Conservation (phyloP, 1,139 yeast genomes). For the Blastobotrys capitulatus region DNA sequence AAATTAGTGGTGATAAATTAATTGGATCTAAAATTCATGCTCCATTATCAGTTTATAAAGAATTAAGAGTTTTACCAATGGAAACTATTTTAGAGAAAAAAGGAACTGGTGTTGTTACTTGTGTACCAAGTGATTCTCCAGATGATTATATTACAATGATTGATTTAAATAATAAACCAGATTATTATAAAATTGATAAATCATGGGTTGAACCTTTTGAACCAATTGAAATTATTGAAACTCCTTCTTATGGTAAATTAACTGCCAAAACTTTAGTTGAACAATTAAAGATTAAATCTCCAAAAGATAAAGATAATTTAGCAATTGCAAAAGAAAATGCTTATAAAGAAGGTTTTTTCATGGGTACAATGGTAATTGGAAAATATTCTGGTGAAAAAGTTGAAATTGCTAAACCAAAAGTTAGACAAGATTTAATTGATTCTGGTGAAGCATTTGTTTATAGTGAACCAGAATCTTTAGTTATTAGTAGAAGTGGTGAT, state of each 20-base stretch:
- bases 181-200: constrained; percentile 76
- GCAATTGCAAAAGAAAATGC: constrained; percentile 93
- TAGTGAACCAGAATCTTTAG: constrained; percentile 89
- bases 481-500: constrained; percentile 93
- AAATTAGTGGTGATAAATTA: constrained; percentile 63
- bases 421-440: constrained; percentile 73
- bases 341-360: constrained; percentile 94
- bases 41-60: constrained; percentile 67
- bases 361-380: constrained; percentile 78
- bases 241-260: constrained; percentile 82
- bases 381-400: constrained; percentile 84
- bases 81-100: constrained; percentile 90
- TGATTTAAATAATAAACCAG: constrained; percentile 86
- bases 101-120: constrained; percentile 99
- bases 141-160: constrained; percentile 87
- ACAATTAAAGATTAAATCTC: constrained; percentile 86
- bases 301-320: constrained; percentile 82
- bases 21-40: constrained; percentile 86
- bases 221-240: constrained; percentile 64
- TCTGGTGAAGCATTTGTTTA: constrained; percentile 80
- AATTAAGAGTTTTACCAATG: constrained; percentile 90
- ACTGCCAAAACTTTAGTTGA: constrained; percentile 85
- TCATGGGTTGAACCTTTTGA: constrained; percentile 77
- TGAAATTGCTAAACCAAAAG: constrained; percentile 84
- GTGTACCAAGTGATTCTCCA: constrained; percentile 98